A percentile compares a stretch with the other conserved stretches of the same genome.
Evolutionary conservation across 2,329 filamentous ascomycete species (phyloP).

Genomic region (Fusarium pseudonygamai): DNA sequence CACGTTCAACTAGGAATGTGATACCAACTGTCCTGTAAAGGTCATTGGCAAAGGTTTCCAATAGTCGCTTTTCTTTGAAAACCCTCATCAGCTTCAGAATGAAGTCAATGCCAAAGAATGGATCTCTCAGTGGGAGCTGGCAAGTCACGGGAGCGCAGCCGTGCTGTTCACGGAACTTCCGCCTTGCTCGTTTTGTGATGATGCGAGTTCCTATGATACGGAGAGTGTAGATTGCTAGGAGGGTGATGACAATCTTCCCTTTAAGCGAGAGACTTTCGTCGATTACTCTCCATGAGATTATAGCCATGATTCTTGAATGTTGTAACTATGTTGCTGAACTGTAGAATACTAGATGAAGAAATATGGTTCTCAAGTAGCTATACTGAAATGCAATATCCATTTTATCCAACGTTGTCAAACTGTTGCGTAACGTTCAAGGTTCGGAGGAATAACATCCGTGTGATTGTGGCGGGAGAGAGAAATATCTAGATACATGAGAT

Average conservation of each 20-base stretch:
- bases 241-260: neutral
- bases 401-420: neutral
- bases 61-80: neutral
- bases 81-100: neutral
- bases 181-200: neutral
- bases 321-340: neutral
- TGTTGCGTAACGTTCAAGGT: neutral
- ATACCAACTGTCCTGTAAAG: neutral
- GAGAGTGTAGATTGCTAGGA: neutral
- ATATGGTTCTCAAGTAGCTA: neutral
- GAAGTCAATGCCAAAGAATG: neutral
- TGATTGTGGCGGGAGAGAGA: accelerated
- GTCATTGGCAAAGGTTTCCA: neutral
- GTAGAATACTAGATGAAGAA: neutral
- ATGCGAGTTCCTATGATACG: neutral
- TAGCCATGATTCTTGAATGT: neutral
- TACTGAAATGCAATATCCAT: neutral
- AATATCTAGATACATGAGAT: neutral
- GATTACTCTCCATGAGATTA: neutral
- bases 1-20: neutral
- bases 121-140: neutral
- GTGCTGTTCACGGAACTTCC: neutral
- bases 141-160: neutral
- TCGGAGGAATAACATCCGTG: neutral
- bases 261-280: neutral